A percentile compares a stretch with the other conserved stretches of the same genome.
phyloP scores from a whole-genome alignment of 345 rosid species.

The Salix suchowensis region DNA sequence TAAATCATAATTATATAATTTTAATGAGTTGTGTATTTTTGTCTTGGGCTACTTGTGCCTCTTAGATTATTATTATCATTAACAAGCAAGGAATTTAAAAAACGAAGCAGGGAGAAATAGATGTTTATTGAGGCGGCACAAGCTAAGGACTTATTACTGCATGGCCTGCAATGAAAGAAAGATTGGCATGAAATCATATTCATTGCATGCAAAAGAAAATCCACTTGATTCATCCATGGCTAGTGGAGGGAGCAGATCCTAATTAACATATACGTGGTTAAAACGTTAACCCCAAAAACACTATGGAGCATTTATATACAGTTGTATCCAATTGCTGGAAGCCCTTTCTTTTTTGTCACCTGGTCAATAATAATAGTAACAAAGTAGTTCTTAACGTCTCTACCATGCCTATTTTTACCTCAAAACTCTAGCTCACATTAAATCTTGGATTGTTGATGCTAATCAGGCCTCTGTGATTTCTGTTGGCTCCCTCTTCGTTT shows the following conservation, averaged over 20 bases:
- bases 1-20: too few relatives aligned
- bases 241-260: background rate
- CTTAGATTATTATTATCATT: too few relatives aligned
- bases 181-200: background rate
- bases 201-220: background rate
- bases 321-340: conserved; percentile 10
- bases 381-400: background rate
- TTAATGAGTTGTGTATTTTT: too few relatives aligned
- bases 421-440: conserved; percentile 12
- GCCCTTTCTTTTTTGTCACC: background rate
- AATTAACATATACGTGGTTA: background rate
- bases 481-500: conserved; percentile 30
- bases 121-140: too few relatives aligned
- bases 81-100: too few relatives aligned
- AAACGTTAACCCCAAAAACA: background rate
- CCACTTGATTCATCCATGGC: background rate
- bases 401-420: background rate
- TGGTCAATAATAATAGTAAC: background rate
- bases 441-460: conserved; percentile 32
- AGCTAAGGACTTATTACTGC: background rate
- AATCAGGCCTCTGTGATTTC: conserved; percentile 27
- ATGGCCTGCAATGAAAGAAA: background rate
- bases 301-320: conserved; percentile 22
- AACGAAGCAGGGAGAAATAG: too few relatives aligned
- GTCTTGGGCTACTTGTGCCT: too few relatives aligned